Conservation (phyloP, 306 rosid species). For the Dryas alaskensis region DNA sequence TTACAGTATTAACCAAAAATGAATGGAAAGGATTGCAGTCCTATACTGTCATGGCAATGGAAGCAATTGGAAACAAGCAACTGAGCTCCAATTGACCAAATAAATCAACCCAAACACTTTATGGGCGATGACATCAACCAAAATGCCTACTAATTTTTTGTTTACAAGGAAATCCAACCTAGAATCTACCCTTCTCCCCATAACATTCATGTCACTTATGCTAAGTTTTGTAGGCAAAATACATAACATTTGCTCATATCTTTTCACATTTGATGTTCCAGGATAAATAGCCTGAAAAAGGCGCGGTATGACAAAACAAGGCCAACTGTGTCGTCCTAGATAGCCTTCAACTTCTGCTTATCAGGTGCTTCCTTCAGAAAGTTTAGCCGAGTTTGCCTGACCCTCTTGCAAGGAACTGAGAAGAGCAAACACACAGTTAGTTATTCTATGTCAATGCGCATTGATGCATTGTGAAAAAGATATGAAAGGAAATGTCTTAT, state of each 20-base stretch:
- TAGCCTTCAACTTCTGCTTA: slow-evolving; percentile 48
- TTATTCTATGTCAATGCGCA: slow-evolving; percentile 10
- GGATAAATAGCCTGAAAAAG: too few relatives aligned
- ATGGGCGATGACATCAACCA: background rate
- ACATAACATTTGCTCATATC: background rate
- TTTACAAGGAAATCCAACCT: too few relatives aligned
- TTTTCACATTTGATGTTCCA: background rate
- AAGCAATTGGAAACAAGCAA: too few relatives aligned
- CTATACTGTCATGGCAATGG: too few relatives aligned
- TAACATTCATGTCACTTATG: too few relatives aligned
- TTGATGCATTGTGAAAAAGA: background rate
- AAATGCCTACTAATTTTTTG: too few relatives aligned
- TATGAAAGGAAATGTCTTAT: slow-evolving; percentile 8
- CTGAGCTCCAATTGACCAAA: too few relatives aligned
- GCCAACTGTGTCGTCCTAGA: slow-evolving; percentile 10
- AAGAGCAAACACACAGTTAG: slow-evolving; percentile 6
- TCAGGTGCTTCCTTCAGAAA: slow-evolving; percentile 45
- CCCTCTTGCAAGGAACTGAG: slow-evolving; percentile 51
- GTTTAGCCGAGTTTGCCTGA: slow-evolving; percentile 56
- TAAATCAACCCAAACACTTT: background rate
- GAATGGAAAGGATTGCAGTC: too few relatives aligned
- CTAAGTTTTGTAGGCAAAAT: too few relatives aligned
- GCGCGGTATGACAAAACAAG: background rate
- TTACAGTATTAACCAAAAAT: too few relatives aligned
- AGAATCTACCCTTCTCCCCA: too few relatives aligned